Conservation (phyloP, 768 basidiomycete species). For the Lentinula lateritia region DNA sequence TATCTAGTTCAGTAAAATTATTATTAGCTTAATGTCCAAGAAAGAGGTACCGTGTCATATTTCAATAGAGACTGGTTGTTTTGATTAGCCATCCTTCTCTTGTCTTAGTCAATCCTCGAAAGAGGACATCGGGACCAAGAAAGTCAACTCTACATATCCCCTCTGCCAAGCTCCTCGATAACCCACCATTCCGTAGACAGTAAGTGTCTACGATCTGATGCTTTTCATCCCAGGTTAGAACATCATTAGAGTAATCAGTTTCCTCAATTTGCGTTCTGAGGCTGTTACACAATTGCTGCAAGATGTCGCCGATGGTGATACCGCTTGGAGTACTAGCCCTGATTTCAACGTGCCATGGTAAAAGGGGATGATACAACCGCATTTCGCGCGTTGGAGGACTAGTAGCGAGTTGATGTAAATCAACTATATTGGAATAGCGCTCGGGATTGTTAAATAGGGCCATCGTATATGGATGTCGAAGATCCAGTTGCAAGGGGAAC, state of each 20-base stretch:
- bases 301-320: slow-evolving; percentile 40
- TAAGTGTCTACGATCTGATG: slow-evolving; percentile 6
- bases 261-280: slow-evolving; percentile 30
- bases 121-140: slow-evolving; percentile 22
- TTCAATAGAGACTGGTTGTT: background rate
- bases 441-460: background rate
- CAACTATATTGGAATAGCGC: slow-evolving; percentile 11
- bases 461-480: background rate
- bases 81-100: slow-evolving; percentile 1
- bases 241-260: slow-evolving; percentile 37
- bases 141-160: background rate
- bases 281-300: slow-evolving; percentile 27
- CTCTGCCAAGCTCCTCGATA: background rate
- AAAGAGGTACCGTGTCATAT: background rate
- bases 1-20: background rate
- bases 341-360: slow-evolving; percentile 50
- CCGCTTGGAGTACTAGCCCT: slow-evolving; percentile 25
- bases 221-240: background rate
- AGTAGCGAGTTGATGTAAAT: slow-evolving; percentile 36
- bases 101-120: slow-evolving; percentile 32
- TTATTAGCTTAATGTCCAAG: background rate
- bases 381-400: slow-evolving; percentile 36
- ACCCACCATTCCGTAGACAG: background rate
- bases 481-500: background rate
- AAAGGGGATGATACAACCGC: slow-evolving; percentile 36